Evolutionary conservation across 78 protist species (phyloP).

Genomic region (Diacronema lutheri): DNA sequence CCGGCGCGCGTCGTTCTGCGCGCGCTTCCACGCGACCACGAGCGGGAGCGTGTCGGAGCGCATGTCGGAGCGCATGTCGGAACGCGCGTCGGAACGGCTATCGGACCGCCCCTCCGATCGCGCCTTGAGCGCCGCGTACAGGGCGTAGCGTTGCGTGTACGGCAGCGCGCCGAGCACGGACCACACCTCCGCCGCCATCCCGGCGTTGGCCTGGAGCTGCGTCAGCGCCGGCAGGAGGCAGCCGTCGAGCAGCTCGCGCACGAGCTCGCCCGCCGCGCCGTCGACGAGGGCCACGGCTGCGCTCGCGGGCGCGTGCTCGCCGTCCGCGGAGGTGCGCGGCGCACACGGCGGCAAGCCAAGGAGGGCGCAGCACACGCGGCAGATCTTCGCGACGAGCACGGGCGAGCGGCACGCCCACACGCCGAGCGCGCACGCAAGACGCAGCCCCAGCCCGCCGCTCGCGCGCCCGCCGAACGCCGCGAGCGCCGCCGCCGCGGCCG

Average conservation of each 20-base stretch:
- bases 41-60: too few species aligned
- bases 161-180: neutral
- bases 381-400: neutral
- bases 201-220: neutral
- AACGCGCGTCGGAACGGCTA: too few species aligned
- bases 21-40: neutral
- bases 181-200: neutral
- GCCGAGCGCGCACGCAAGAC: neutral
- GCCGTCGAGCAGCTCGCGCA: neutral
- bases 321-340: too few species aligned
- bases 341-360: neutral
- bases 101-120: neutral
- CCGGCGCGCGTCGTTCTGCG: neutral
- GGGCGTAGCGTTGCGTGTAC: neutral
- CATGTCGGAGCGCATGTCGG: too few species aligned
- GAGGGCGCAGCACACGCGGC: neutral
- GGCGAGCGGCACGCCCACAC: neutral
- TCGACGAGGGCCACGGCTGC: neutral
- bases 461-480: neutral
- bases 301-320: too few species aligned
- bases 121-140: neutral
- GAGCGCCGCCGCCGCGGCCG: neutral
- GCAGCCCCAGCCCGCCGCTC: neutral
- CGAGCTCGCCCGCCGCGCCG: neutral
- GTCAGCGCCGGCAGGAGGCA: slow-evolving; percentile 13